Evolutionary conservation across 257 asterid genomes (phyloP).

Genomic region (Pogostemon cablin): DNA sequence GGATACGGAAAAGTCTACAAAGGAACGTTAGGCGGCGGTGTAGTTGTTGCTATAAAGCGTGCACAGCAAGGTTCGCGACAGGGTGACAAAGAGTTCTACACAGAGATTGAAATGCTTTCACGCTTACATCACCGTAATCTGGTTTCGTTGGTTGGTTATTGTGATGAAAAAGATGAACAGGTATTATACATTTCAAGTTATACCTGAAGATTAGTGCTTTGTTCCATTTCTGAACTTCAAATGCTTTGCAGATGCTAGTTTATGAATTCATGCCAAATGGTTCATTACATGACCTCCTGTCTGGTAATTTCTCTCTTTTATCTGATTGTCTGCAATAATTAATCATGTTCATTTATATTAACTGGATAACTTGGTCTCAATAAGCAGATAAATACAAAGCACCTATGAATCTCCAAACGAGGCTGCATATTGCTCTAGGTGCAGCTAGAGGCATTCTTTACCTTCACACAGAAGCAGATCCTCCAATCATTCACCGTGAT

Average conservation of each 20-base stretch:
- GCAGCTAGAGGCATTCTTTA: slow-evolving; percentile 87
- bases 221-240: slow-evolving; percentile 10
- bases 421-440: slow-evolving; percentile 70
- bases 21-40: slow-evolving; percentile 47
- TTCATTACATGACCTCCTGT: slow-evolving; percentile 74
- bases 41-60: slow-evolving; percentile 60
- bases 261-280: slow-evolving; percentile 91
- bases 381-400: slow-evolving; percentile 51
- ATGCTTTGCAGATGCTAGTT: slow-evolving; percentile 71
- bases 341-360: slow-evolving; percentile 9
- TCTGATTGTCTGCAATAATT: not conserved
- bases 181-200: slow-evolving; percentile 32
- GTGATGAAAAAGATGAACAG: slow-evolving; percentile 85
- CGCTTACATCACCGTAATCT: slow-evolving; percentile 67
- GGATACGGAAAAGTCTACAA: slow-evolving; percentile 68
- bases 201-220: not conserved
- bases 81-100: slow-evolving; percentile 63
- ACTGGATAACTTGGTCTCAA: not conserved
- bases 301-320: slow-evolving; percentile 45
- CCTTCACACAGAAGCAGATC: slow-evolving; percentile 91
- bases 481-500: slow-evolving; percentile 89
- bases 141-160: slow-evolving; percentile 65
- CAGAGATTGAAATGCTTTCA: slow-evolving; percentile 66
- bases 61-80: slow-evolving; percentile 61
- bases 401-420: slow-evolving; percentile 59